Evolutionary conservation across 148 eudicot genomes (phyloP).

Genomic region (Vaccinium macrocarpon): DNA sequence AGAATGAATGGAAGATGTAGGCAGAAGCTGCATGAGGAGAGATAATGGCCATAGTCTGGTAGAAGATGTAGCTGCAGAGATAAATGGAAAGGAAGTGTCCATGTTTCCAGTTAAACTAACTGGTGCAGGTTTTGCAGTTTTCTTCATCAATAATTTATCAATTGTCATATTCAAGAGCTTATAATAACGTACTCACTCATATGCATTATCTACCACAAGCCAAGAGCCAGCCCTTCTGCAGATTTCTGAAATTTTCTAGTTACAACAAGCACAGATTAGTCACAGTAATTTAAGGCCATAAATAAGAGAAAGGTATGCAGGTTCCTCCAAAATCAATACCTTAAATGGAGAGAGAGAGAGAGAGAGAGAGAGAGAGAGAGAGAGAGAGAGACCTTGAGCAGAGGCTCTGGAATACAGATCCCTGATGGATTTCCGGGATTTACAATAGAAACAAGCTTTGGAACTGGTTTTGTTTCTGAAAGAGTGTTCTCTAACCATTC

Average conservation of each 20-base stretch:
- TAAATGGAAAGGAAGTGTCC: neutral
- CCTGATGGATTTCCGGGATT: slow-evolving; percentile 42
- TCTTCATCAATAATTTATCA: neutral
- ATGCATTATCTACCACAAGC: slow-evolving; percentile 39
- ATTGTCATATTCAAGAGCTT: neutral
- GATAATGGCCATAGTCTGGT: neutral
- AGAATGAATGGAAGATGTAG: neutral
- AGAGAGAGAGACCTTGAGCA: slow-evolving; percentile 25
- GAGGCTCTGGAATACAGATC: slow-evolving; percentile 25
- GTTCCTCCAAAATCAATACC: neutral
- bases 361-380: slow-evolving; percentile 8
- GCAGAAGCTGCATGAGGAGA: neutral
- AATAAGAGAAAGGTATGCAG: neutral
- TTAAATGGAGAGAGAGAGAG: neutral
- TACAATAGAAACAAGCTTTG: slow-evolving; percentile 31
- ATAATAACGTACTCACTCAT: slow-evolving; percentile 27
- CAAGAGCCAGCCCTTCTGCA: slow-evolving; percentile 30
- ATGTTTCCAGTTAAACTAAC: neutral
- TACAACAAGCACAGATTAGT: neutral
- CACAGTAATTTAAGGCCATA: neutral
- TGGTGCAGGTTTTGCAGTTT: neutral
- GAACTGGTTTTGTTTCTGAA: slow-evolving; percentile 23
- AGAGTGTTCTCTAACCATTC: slow-evolving; percentile 34
- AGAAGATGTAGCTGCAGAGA: neutral
- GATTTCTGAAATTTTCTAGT: slow-evolving; percentile 30